Evolutionary conservation across 164 flowering plant genomes (phyloP).

Genomic region (Warburgia ugandensis): DNA sequence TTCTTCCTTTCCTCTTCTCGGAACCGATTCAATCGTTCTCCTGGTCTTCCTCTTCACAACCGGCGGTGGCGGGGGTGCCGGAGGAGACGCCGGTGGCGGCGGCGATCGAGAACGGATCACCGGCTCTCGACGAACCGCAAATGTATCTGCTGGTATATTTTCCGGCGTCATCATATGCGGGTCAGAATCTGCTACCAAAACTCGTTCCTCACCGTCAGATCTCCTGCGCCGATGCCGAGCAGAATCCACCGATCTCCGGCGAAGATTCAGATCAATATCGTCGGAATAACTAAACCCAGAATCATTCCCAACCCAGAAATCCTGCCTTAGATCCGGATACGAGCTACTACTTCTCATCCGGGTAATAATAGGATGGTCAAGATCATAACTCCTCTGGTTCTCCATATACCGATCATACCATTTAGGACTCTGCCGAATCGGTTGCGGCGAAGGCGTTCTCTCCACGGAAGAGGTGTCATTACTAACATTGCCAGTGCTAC

Average conservation of each 20-base stretch:
- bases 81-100: constrained; percentile 18
- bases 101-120: too few species aligned
- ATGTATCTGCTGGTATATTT: constrained; percentile 40
- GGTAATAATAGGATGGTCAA: constrained; percentile 3
- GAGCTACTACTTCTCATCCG: constrained; percentile 61
- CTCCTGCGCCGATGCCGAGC: constrained; percentile 9
- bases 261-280: constrained; percentile 44
- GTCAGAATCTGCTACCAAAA: too few species aligned
- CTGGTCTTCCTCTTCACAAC: constrained; percentile 11
- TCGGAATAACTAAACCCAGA: constrained; percentile 41
- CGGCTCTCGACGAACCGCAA: too few species aligned
- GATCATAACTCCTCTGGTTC: constrained; percentile 9
- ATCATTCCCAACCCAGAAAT: constrained; percentile 27
- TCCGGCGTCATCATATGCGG: too few species aligned
- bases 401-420: constrained; percentile 26
- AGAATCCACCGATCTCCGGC: constrained; percentile 11
- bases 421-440: constrained; percentile 3
- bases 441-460: not conserved
- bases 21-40: constrained; percentile 13
- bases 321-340: constrained; percentile 65
- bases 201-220: not conserved
- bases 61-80: constrained; percentile 16
- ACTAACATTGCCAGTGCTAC: too few species aligned
- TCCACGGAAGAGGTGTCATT: not conserved
- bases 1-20: not conserved